These are phyloP conservation scores for Talaromyces marneffei DNA, from an alignment of 2,329 filamentous ascomycete species.

Conservation along the genomic window DNA sequence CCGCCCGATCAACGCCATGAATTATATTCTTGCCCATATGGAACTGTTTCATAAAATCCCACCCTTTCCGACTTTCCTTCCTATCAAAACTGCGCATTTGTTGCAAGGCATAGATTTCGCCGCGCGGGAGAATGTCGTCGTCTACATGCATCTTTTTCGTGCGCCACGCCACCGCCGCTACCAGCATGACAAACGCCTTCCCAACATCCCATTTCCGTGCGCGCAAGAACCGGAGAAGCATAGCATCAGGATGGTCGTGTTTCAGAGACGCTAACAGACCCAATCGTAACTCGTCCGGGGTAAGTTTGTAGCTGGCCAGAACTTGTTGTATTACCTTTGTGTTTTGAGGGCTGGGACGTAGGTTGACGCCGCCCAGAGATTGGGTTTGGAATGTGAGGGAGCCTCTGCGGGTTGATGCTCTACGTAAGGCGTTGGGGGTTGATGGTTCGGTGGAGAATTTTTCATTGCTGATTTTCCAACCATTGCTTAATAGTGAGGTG, in stretches of 20 bases:
- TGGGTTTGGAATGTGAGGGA: conserved; percentile 14
- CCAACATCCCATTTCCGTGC: conserved; percentile 91
- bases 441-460: neutral
- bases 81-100: conserved; percentile 54
- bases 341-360: conserved; percentile 36
- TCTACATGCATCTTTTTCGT: conserved; percentile 76
- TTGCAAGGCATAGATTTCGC: conserved; percentile 60
- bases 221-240: conserved; percentile 72
- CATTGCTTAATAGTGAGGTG: conserved; percentile 8
- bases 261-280: conserved; percentile 89
- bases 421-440: neutral
- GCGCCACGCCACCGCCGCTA: conserved; percentile 87
- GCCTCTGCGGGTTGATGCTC: conserved; percentile 12
- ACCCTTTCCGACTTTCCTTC: conserved; percentile 57
- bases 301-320: conserved; percentile 55
- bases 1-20: conserved; percentile 75
- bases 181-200: conserved; percentile 82
- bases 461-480: neutral
- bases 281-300: conserved; percentile 67
- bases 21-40: conserved; percentile 87
- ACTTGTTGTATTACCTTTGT: conserved; percentile 76
- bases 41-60: conserved; percentile 75
- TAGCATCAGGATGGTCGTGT: conserved; percentile 82
- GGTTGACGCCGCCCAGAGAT: conserved; percentile 25
- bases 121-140: conserved; percentile 70